phyloP scores from a whole-genome alignment of 805 yeast species.

The Ogataea zsoltii region DNA sequence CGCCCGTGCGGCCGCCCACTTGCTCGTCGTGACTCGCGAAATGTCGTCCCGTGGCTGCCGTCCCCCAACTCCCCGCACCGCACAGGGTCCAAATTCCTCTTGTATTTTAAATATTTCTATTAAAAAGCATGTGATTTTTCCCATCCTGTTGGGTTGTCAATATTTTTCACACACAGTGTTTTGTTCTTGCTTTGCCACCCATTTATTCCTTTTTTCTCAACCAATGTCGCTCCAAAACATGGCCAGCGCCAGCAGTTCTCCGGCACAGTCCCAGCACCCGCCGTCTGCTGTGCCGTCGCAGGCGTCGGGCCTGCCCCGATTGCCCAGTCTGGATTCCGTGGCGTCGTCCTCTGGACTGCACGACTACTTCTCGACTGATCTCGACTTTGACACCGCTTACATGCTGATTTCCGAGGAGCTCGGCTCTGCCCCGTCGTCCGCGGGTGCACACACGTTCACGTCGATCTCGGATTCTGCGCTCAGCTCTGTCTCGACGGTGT shows the following conservation, averaged over 20 bases:
- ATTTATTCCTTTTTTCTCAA: not conserved
- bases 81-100: not conserved
- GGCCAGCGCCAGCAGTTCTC: slow-evolving; percentile 9
- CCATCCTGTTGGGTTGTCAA: not conserved
- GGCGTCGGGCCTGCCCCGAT: slow-evolving; percentile 2
- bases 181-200: not conserved
- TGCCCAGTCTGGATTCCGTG: slow-evolving; percentile 3
- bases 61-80: not conserved
- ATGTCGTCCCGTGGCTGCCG: not conserved
- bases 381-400: slow-evolving; percentile 40
- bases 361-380: slow-evolving; percentile 26
- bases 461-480: slow-evolving; percentile 5
- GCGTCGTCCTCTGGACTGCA: slow-evolving; percentile 1
- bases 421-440: slow-evolving; percentile 16
- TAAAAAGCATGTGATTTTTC: slow-evolving; percentile 19
- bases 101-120: not conserved
- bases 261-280: not conserved
- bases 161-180: slow-evolving; percentile 1
- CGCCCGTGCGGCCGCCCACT: not conserved
- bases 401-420: slow-evolving; percentile 32
- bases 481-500: slow-evolving; percentile 13
- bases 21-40: no score
- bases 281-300: not conserved
- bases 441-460: slow-evolving; percentile 4
- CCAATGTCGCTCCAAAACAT: slow-evolving; percentile 13